Evolutionary conservation across 352 stramenopile species (phyloP), one percentile per base, ranked within the genome.

Genomic region (Lagenidium giganteum): DNA sequence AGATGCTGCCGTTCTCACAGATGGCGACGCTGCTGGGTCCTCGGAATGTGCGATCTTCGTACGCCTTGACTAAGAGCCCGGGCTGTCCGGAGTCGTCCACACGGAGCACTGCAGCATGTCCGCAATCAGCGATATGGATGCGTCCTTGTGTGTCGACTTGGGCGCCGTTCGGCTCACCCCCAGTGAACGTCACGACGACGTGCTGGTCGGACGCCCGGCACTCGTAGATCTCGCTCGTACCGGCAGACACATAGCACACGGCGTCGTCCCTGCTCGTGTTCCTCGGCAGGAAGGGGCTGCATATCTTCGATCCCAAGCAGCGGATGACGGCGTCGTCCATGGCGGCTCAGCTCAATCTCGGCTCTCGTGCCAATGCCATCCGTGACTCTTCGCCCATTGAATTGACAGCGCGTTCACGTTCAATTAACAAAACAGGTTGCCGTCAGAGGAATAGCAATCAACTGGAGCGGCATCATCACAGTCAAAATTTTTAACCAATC

Each of bases 1-100:
- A 93, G 35, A 94, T 62, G 9, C 71, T 65, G 36, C 64, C 72
- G 30, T 86, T 67, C 17, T 53, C 38, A 0, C 59, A 54, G 42
- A 91, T 85, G 13, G 75, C 55, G 33, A 93, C 60, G 30, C 70
- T 69, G 42, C 68, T 87, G n/a, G 78, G 81, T 0, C 80, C 80
- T 13, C 64, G 69, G 41, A 95, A 86, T 2, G 70, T 42, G 23
- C 82, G 68, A 28, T 89, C 84, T 39, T 95, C 84, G 57, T 95
- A 95, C 8, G 69, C 60, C 38, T 78, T 87, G 41, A 93, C 83
- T 59, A 93, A 74, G 45, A 89, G 66, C 28, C 71, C 71, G 3
- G 73, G 75, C 28, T 91, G 74, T 3, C 56, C 57, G 2, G 46
- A 42, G 23, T 82, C 57, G 44, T 93, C 77, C 22, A 84, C 71